Percentiles rank a stretch among this genome's conserved stretches.
phyloP scores from a whole-genome alignment of 1,139 yeast species.

The Sugiyamaella sp. region DNA sequence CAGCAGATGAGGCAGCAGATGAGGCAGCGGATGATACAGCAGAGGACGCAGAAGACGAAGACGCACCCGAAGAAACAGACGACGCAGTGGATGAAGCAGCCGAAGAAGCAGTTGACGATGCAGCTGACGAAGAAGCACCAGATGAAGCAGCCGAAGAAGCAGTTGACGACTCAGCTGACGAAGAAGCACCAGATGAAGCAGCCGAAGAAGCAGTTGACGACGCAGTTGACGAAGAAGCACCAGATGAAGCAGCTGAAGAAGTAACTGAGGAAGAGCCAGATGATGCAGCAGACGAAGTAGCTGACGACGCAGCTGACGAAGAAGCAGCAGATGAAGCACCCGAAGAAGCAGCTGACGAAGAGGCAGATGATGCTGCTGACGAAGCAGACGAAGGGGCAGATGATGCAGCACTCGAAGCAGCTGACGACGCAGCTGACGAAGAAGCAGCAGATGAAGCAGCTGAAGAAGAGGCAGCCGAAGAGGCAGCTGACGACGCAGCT shows the following conservation, averaged over 20 bases:
- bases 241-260: not conserved
- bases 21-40: not conserved
- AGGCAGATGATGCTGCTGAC: not conserved
- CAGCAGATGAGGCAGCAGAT: not conserved
- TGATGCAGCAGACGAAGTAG: not conserved
- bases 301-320: not conserved
- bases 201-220: not conserved
- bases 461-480: not conserved
- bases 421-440: not conserved
- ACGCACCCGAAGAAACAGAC: not conserved
- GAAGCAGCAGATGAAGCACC: not conserved
- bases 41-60: constrained; percentile 2
- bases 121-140: not conserved
- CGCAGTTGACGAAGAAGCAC: not conserved
- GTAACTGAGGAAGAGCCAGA: not conserved
- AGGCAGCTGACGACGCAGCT: not conserved
- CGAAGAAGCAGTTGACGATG: constrained; percentile 1
- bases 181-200: not conserved
- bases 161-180: not conserved
- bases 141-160: not conserved
- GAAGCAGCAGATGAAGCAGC: not conserved
- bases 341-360: not conserved
- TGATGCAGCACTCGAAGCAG: not conserved
- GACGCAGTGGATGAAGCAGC: constrained; percentile 1
- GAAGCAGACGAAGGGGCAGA: not conserved